Evolutionary conservation across 441 rosid genomes (phyloP).

Genomic region (Bocquillonia castaneifolia): DNA sequence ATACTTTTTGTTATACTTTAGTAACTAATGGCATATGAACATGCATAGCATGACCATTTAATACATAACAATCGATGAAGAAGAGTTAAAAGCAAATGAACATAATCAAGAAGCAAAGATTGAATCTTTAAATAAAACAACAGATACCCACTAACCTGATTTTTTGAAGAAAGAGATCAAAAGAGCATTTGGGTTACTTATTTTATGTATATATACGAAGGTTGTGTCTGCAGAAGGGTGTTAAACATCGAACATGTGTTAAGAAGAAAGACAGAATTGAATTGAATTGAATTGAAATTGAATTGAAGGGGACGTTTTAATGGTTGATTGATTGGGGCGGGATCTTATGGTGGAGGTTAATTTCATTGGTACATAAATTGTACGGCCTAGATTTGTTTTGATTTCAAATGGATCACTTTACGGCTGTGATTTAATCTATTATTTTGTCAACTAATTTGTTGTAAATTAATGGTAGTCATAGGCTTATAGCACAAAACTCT

Average conservation of each 20-base stretch:
- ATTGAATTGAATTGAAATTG: neutral
- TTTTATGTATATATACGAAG: conserved; percentile 11
- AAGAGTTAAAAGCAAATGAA: neutral
- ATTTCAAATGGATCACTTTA: neutral
- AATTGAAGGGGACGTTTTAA: neutral
- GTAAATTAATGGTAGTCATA: no score
- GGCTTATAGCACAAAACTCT: no score
- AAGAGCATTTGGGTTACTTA: neutral
- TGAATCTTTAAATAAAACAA: neutral
- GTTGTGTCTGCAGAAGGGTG: conserved; percentile 13
- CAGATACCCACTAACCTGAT: conserved; percentile 11
- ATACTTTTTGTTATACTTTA: no score
- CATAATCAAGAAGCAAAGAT: neutral
- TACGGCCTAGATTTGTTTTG: neutral
- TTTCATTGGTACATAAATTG: neutral
- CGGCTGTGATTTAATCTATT: neutral
- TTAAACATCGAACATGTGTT: conserved; percentile 10
- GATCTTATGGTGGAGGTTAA: conserved; percentile 5
- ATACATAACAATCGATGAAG: neutral
- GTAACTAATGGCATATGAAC: neutral
- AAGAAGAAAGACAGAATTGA: neutral
- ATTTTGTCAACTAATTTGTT: no score
- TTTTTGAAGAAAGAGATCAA: neutral
- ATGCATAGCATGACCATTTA: neutral
- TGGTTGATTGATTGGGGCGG: neutral